Conservation (phyloP, 108 stramenopile species). For the Nitzschia sp. region DNA sequence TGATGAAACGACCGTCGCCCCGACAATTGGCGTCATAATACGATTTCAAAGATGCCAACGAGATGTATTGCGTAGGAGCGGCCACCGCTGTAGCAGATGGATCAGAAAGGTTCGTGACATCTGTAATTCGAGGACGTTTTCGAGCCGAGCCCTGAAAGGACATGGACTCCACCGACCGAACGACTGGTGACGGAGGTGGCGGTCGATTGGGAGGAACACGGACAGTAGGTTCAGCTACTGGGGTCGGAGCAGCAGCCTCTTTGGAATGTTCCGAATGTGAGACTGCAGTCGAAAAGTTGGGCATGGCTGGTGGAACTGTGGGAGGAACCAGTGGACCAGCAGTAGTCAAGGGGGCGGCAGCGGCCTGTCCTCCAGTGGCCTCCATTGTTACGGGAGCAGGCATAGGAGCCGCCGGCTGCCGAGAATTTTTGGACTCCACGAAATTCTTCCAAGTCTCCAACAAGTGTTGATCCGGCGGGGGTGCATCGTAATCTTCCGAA, state of each 20-base stretch:
- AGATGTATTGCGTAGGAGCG: background rate
- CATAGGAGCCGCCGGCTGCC: no score
- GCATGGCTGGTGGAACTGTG: conserved; percentile 27
- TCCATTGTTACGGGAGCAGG: background rate
- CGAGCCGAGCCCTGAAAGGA: conserved; percentile 13
- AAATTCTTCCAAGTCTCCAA: conserved; percentile 4
- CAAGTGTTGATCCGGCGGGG: background rate
- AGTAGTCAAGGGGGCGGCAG: background rate
- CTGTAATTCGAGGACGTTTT: background rate
- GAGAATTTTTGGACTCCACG: no score
- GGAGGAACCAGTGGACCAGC: conserved; percentile 25
- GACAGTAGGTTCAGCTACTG: conserved; percentile 1
- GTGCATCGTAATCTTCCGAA: background rate
- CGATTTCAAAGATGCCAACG: conserved; percentile 11
- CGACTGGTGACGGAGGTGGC: background rate
- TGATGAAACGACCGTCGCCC: conserved; percentile 1
- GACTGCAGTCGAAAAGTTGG: background rate
- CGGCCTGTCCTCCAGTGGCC: background rate
- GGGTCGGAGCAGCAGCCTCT: background rate
- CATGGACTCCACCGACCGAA: conserved; percentile 11
- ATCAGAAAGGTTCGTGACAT: background rate
- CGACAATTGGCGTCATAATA: background rate
- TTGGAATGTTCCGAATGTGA: background rate
- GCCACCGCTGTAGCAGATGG: background rate
- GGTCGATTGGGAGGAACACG: background rate